These are phyloP conservation scores for Melastoma candidum DNA, from an alignment of 441 rosid species.

Conservation along the genomic window DNA sequence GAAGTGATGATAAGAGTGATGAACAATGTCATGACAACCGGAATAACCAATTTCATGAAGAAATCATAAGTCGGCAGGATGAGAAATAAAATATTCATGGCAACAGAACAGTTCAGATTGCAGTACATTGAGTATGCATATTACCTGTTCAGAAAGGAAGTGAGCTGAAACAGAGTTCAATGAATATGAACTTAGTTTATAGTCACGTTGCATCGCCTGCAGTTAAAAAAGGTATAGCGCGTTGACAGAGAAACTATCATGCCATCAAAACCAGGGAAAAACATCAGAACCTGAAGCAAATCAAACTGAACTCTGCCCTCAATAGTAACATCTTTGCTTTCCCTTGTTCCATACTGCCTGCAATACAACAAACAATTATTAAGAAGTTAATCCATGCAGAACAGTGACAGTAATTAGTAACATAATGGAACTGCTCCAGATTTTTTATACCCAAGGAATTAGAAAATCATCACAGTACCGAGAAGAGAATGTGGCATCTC, in stretches of 20 bases:
- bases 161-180: conserved; percentile 97
- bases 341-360: conserved; percentile 91
- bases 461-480: conserved; percentile 32
- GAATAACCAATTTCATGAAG: too few relatives aligned
- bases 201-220: conserved; percentile 86
- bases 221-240: conserved; percentile 13
- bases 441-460: neutral
- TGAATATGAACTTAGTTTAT: conserved; percentile 93
- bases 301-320: conserved; percentile 99
- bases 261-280: neutral
- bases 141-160: conserved; percentile 95
- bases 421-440: neutral
- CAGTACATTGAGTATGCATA: too few relatives aligned
- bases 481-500: conserved; percentile 91
- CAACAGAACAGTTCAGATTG: too few relatives aligned
- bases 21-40: too few relatives aligned
- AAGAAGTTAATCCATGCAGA: conserved; percentile 4
- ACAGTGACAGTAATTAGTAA: neutral
- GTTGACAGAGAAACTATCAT: conserved; percentile 1
- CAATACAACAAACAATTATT: conserved; percentile 18
- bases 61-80: too few relatives aligned
- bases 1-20: too few relatives aligned
- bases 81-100: too few relatives aligned
- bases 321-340: conserved; percentile 89
- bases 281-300: conserved; percentile 73